phyloP scores from a whole-genome alignment of 768 basidiomycete species.

The Kwoniella sp. region DNA sequence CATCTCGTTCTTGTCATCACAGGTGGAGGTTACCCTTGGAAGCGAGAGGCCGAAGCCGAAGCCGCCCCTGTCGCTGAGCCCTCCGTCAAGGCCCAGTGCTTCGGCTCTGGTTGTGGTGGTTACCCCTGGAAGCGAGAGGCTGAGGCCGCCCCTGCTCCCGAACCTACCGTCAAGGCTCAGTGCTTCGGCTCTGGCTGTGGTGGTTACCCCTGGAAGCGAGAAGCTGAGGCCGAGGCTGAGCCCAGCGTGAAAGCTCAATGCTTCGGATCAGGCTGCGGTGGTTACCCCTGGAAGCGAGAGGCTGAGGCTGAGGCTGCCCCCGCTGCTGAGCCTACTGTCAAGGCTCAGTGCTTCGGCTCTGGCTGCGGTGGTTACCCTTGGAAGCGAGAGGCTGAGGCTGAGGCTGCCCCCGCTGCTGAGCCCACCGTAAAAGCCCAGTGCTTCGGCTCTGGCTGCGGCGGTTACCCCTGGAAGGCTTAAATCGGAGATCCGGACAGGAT shows the following conservation, averaged over 20 bases:
- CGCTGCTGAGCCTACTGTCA: constrained; percentile 2
- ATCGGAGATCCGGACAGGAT: background rate
- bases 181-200: constrained; percentile 17
- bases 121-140: constrained; percentile 39
- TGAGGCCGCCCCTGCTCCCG: constrained; percentile 10
- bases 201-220: constrained; percentile 21
- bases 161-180: constrained; percentile 18
- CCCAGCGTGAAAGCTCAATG: constrained; percentile 13
- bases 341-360: constrained; percentile 10
- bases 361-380: constrained; percentile 17
- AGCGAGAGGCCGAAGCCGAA: constrained; percentile 34
- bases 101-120: constrained; percentile 17
- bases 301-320: constrained; percentile 23
- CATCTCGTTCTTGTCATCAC: background rate
- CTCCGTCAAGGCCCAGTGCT: constrained; percentile 18
- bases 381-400: constrained; percentile 24
- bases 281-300: constrained; percentile 25
- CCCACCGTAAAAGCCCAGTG: background rate
- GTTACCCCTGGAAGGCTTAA: constrained; percentile 28
- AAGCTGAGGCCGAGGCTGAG: constrained; percentile 12
- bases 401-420: constrained; percentile 9
- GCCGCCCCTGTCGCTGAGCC: constrained; percentile 15
- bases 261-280: constrained; percentile 12
- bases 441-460: constrained; percentile 17
- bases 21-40: constrained; percentile 32